phyloP scores from a whole-genome alignment of 1,139 yeast species.

The Debaryomyces psychrophilus region DNA sequence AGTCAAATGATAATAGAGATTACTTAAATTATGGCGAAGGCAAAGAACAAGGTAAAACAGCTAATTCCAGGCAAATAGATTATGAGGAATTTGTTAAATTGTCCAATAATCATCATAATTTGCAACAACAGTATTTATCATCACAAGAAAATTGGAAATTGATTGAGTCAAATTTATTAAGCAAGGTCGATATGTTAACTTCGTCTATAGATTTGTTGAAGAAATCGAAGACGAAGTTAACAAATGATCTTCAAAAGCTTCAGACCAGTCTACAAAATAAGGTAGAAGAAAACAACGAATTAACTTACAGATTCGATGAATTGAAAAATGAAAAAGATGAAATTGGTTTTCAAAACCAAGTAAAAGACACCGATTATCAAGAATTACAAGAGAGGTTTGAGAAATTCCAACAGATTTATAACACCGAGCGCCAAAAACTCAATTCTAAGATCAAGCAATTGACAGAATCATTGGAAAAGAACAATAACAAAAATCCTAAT shows the following conservation, averaged over 20 bases:
- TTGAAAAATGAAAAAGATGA: constrained; percentile 23
- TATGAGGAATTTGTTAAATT: constrained; percentile 44
- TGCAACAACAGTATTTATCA: constrained; percentile 67
- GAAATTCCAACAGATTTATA: constrained; percentile 33
- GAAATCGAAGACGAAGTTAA: constrained; percentile 32
- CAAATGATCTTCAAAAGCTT: constrained; percentile 33
- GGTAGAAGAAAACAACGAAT: constrained; percentile 26
- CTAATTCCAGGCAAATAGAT: constrained; percentile 21
- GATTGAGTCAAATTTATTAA: constrained; percentile 56
- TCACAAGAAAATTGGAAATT: constrained; percentile 70
- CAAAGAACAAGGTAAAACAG: constrained; percentile 15
- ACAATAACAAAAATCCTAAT: constrained; percentile 9
- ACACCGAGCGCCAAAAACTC: constrained; percentile 34
- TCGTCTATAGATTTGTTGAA: constrained; percentile 38
- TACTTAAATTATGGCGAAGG: constrained; percentile 11
- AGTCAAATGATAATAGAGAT: not conserved
- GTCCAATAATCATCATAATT: constrained; percentile 46
- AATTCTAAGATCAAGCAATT: constrained; percentile 31
- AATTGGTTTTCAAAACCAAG: constrained; percentile 22
- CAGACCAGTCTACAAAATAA: constrained; percentile 25
- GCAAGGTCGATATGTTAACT: constrained; percentile 50
- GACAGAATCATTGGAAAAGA: constrained; percentile 24
- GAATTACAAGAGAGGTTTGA: constrained; percentile 37
- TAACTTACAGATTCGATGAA: constrained; percentile 19
- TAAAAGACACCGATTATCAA: constrained; percentile 28